phyloP scores from a whole-genome alignment of 495 filamentous ascomycete genomes.

The Hypomontagnella submonticulosa region DNA sequence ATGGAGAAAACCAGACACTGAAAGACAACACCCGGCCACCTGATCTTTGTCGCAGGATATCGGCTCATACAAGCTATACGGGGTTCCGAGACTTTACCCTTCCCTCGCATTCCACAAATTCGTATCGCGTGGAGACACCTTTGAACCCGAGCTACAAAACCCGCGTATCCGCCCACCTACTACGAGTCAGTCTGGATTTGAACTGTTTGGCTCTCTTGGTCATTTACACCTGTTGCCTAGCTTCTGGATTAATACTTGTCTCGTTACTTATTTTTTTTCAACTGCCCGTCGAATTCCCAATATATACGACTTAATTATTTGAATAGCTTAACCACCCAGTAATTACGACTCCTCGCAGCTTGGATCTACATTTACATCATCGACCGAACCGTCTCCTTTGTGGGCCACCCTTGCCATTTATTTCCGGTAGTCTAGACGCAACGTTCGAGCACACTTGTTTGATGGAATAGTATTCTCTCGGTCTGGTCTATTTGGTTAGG shows the following conservation, averaged over 20 bases:
- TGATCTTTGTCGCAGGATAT: constrained; percentile 45
- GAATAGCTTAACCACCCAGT: constrained; percentile 15
- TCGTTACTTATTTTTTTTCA: constrained; percentile 15
- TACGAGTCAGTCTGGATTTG: constrained; percentile 33
- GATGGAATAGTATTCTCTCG: constrained; percentile 35
- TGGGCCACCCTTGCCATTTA: constrained; percentile 35
- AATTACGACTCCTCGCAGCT: constrained; percentile 26
- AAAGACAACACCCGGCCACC: constrained; percentile 32
- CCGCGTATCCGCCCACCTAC: constrained; percentile 46
- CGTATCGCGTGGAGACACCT: constrained; percentile 49
- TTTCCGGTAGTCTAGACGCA: constrained; percentile 21
- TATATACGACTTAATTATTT: constrained; percentile 21
- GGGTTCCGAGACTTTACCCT: constrained; percentile 48
- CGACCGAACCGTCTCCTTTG: constrained; percentile 27
- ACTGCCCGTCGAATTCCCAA: constrained; percentile 16
- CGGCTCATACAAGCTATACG: constrained; percentile 44
- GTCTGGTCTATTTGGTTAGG: constrained; percentile 8
- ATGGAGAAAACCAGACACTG: background rate
- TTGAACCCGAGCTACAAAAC: constrained; percentile 49
- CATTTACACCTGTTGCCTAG: constrained; percentile 29
- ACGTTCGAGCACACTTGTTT: constrained; percentile 19
- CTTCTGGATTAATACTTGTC: constrained; percentile 24
- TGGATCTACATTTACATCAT: constrained; percentile 23
- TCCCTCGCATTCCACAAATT: constrained; percentile 49
- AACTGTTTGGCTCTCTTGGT: constrained; percentile 24